Base-by-base conservation (phyloP, 176 grass and related monocot species). In the Panicum miliaceum region DNA sequence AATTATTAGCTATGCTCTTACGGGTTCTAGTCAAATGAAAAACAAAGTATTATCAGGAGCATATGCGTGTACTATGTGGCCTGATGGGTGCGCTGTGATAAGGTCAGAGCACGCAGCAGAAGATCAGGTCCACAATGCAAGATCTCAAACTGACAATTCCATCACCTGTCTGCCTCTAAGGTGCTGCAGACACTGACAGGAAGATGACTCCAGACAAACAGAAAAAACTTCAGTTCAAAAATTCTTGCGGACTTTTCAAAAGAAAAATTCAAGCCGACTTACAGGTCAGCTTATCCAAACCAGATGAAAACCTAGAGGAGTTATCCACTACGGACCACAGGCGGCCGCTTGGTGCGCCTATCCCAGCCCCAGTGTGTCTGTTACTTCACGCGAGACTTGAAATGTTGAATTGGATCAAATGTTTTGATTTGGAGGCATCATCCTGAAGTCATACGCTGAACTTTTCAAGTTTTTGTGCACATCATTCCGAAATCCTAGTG, bases 261-360 rank as follows among this genome's bases (percentile, higher is more conserved):
- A 32, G 2, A 32, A 32, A 32, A 32, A 32, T 32, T 19, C 8
- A 19, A 12, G 18, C 4, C 1, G 72, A 41, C 19, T 56, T 18
- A 18, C 20, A 58, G 50, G 43, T 78, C 64, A 70, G 38, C 83
- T 47, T 78, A 59, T 56, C 51, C 47, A 37, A 51, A 75, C 34
- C 18, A 20, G 20, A 8, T 36, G 27, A 32, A n/a, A 57, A 54
- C 27, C 70, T 71, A 22, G 4, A 23, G 8, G n/a, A 43, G 65
- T 57, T 27, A 82, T 47, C 65, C 80, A 67, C 9, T 53, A 38
- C 50, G 22, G 25, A 25, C 5, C 13, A 47, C 16, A 68, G 47
- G 19, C 16, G 46, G 2, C 7, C 27, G 38, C 36, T n/a, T 40
- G 25, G 3, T 25, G 40, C 3, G 32, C 37, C 50, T 46, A 25